Evolutionary conservation across 176 grass and related monocot species (phyloP).

Genomic region (Juncus inflexus): DNA sequence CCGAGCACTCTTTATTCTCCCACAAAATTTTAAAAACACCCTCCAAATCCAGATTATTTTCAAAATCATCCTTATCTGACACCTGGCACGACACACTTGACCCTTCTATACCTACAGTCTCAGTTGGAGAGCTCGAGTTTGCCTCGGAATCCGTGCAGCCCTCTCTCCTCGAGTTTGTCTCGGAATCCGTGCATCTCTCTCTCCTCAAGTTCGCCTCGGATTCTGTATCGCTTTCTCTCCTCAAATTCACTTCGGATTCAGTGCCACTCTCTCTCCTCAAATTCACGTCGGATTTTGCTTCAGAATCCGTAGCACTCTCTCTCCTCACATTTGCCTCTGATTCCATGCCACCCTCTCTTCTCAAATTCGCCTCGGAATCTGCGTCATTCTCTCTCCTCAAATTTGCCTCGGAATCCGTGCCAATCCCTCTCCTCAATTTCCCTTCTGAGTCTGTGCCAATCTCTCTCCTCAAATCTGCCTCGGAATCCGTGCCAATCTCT

Average conservation of each 20-base stretch:
- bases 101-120: conserved; percentile 34
- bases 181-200: conserved; percentile 28
- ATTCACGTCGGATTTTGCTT: conserved; percentile 17
- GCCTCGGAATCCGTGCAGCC: conserved; percentile 35
- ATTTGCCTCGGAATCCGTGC: too few relatives aligned
- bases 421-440: too few relatives aligned
- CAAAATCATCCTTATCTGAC: conserved; percentile 24
- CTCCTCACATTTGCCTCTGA: conserved; percentile 21
- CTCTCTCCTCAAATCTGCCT: too few relatives aligned
- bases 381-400: too few relatives aligned
- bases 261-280: too few relatives aligned
- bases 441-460: too few relatives aligned
- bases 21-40: conserved; percentile 57
- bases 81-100: conserved; percentile 21
- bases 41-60: conserved; percentile 35
- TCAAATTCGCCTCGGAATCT: neutral
- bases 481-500: neutral
- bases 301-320: neutral
- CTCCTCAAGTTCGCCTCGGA: neutral
- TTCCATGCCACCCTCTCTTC: conserved; percentile 36
- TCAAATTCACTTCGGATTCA: too few relatives aligned
- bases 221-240: too few relatives aligned
- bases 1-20: conserved; percentile 50
- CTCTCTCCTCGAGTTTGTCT: conserved; percentile 39
- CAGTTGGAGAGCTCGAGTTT: conserved; percentile 39